A percentile compares a stretch with the other conserved stretches of the same genome.
Conservation (phyloP, 768 basidiomycete genomes). For the Mycena vulgaris region DNA sequence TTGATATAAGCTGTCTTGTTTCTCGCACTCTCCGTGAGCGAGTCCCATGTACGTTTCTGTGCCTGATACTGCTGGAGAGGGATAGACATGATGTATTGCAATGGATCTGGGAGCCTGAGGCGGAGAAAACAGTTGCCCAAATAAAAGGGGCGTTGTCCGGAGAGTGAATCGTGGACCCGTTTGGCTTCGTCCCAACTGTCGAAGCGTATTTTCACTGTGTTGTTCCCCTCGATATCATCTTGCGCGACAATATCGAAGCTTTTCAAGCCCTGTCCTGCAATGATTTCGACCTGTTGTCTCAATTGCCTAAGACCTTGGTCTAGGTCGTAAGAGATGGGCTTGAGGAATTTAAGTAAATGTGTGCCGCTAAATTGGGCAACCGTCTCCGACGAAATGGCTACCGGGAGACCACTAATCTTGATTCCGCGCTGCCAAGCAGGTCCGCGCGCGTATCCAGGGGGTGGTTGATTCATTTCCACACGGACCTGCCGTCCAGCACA, state of each 20-base stretch:
- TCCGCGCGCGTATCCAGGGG: conserved; percentile 46
- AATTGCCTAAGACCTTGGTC: conserved; percentile 42
- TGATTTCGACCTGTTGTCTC: conserved; percentile 41
- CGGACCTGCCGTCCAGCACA: conserved; percentile 62
- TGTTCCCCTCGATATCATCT: conserved; percentile 48
- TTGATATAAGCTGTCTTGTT: conserved; percentile 53
- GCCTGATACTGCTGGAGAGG: conserved; percentile 65
- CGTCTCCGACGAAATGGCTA: conserved; percentile 40
- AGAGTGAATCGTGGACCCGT: conserved; percentile 53
- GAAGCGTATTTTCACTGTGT: conserved; percentile 62
- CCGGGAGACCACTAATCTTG: conserved; percentile 61
- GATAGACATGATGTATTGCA: conserved; percentile 66
- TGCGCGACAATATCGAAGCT: conserved; percentile 46
- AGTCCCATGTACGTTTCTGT: conserved; percentile 66
- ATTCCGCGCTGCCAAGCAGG: conserved; percentile 53
- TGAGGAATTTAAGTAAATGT: conserved; percentile 35
- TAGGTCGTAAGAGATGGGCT: conserved; percentile 40
- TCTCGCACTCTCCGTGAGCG: conserved; percentile 53
- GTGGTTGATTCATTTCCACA: conserved; percentile 60
- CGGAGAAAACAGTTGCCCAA: conserved; percentile 53
- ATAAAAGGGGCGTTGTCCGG: conserved; percentile 46
- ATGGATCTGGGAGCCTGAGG: conserved; percentile 62
- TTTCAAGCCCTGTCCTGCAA: conserved; percentile 37
- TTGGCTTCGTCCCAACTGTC: conserved; percentile 65
- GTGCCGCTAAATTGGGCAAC: conserved; percentile 52